Evolutionary conservation across 768 basidiomycete species (phyloP).

Genomic region (Paxillus involutus): DNA sequence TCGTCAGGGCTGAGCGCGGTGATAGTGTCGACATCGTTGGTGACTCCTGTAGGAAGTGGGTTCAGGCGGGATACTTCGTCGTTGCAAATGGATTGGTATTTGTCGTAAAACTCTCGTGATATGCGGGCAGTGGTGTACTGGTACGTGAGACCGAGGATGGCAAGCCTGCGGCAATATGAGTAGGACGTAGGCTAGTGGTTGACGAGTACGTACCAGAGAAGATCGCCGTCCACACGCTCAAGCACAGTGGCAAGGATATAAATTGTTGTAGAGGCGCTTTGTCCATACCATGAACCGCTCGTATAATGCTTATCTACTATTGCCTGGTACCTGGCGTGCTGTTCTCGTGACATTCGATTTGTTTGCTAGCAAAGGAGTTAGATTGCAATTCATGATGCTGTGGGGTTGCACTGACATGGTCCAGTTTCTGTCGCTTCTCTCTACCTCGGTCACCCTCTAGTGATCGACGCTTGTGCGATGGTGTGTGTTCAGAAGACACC

Average conservation of each 20-base stretch:
- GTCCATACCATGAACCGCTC: slow-evolving; percentile 83
- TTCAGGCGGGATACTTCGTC: slow-evolving; percentile 96
- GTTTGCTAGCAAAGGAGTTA: slow-evolving; percentile 37
- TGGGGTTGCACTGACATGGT: slow-evolving; percentile 38
- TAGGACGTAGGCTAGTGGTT: background rate
- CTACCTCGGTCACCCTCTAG: slow-evolving; percentile 36
- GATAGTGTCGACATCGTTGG: slow-evolving; percentile 39
- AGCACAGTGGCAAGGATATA: slow-evolving; percentile 90
- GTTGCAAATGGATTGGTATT: slow-evolving; percentile 72
- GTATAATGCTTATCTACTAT: slow-evolving; percentile 81
- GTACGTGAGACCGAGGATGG: slow-evolving; percentile 89
- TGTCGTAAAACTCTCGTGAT: slow-evolving; percentile 83
- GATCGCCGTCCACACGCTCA: slow-evolving; percentile 90
- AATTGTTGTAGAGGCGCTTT: slow-evolving; percentile 85
- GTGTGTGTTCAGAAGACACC: slow-evolving; percentile 37
- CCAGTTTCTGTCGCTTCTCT: slow-evolving; percentile 60
- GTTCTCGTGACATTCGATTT: slow-evolving; percentile 64
- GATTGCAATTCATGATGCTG: background rate
- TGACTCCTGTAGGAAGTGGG: slow-evolving; percentile 46
- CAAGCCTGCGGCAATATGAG: slow-evolving; percentile 57
- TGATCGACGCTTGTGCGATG: slow-evolving; percentile 51
- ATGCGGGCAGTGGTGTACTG: slow-evolving; percentile 90
- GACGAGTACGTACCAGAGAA: slow-evolving; percentile 68
- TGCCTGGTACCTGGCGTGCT: slow-evolving; percentile 61
- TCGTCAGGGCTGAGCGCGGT: slow-evolving; percentile 79